These are phyloP conservation scores for Gigaspora rosea DNA, from an alignment of 192 early-diverging fungal genomes.

Conservation along the genomic window DNA sequence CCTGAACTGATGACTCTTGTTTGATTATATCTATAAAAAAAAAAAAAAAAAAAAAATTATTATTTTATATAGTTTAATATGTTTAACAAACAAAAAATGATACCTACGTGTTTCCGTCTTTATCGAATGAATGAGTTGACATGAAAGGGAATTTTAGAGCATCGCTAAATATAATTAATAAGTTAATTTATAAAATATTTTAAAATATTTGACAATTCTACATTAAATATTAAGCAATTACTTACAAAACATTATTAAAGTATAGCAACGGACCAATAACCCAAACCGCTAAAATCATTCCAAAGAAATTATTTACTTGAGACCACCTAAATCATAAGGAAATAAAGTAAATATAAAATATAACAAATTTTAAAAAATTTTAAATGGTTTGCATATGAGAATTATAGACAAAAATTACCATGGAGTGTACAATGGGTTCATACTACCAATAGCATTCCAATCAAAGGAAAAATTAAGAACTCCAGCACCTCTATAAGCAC, in stretches of 20 bases:
- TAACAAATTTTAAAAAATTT: too few species aligned
- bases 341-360: not conserved
- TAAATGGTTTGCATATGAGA: too few species aligned
- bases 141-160: not conserved
- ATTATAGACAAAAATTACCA: conserved; percentile 55
- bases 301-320: conserved; percentile 65
- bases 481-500: conserved; percentile 64
- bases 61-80: too few species aligned
- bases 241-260: conserved; percentile 9
- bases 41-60: too few species aligned
- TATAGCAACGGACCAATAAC: conserved; percentile 2
- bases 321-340: conserved; percentile 48
- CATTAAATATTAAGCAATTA: not conserved
- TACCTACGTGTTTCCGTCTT: too few species aligned
- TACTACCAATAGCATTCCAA: conserved; percentile 62
- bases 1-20: too few species aligned
- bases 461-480: conserved; percentile 72
- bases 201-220: not conserved
- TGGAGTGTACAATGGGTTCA: conserved; percentile 64
- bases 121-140: not conserved
- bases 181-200: not conserved
- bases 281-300: conserved; percentile 50
- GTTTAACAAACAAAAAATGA: too few species aligned
- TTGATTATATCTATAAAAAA: conserved; percentile 30
- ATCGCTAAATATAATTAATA: not conserved